phyloP scores from a whole-genome alignment of 2,329 filamentous ascomycete genomes.

The Calonectria naviculata region DNA sequence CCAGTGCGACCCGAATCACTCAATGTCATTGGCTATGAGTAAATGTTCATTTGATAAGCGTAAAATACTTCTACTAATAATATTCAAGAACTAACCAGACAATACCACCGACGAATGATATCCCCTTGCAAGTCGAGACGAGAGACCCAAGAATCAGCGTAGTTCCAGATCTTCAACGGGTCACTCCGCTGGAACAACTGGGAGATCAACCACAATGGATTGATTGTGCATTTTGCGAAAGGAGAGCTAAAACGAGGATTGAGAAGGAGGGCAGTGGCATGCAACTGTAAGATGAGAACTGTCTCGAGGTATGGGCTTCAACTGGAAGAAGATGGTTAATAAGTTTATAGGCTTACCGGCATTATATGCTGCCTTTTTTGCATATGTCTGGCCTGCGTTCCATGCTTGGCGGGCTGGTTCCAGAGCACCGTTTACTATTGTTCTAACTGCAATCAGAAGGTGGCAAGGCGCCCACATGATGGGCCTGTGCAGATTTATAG shows the following conservation, averaged over 20 bases:
- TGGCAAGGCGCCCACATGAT: not conserved
- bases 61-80: too few species aligned
- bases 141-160: not conserved
- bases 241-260: not conserved
- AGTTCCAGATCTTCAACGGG: not conserved
- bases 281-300: constrained; percentile 10
- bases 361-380: constrained; percentile 4
- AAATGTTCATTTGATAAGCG: too few species aligned
- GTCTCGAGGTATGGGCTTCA: too few species aligned
- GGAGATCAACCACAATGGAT: not conserved
- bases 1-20: too few species aligned
- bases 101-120: too few species aligned
- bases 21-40: too few species aligned
- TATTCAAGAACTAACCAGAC: too few species aligned
- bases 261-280: not conserved
- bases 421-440: not conserved
- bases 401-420: not conserved
- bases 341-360: not conserved
- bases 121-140: too few species aligned
- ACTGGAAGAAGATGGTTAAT: too few species aligned
- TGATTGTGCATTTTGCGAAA: constrained; percentile 9
- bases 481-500: not conserved
- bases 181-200: not conserved
- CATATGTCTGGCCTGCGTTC: constrained; percentile 5
- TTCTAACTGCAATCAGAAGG: constrained; percentile 1